phyloP scores from a whole-genome alignment of 768 basidiomycete genomes.

The Gymnopilus dilepis region DNA sequence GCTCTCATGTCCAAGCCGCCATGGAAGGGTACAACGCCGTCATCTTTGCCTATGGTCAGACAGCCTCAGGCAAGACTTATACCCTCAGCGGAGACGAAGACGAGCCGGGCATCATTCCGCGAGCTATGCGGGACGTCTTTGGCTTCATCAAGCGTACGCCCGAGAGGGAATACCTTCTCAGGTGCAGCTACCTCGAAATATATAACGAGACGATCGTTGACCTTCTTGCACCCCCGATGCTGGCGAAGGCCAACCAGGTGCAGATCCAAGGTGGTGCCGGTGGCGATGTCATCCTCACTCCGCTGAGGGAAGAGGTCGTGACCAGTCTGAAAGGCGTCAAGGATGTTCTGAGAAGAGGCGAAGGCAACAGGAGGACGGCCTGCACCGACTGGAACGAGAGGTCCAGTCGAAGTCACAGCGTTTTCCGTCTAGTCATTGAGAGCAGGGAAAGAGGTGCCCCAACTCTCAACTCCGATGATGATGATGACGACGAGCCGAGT shows the following conservation, averaged over 20 bases:
- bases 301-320: conserved; percentile 92
- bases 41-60: conserved; percentile 94
- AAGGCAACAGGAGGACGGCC: conserved; percentile 87
- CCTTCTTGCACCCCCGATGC: conserved; percentile 74
- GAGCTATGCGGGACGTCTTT: conserved; percentile 93
- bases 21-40: conserved; percentile 98
- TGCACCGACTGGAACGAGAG: conserved; percentile 99
- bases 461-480: conserved; percentile 34
- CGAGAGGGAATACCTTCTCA: conserved; percentile 87
- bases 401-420: conserved; percentile 92
- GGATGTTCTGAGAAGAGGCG: conserved; percentile 85
- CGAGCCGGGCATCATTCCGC: conserved; percentile 94
- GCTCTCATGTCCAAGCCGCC: conserved; percentile 83
- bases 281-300: conserved; percentile 67
- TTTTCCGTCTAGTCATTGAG: conserved; percentile 93
- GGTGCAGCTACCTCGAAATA: conserved; percentile 96
- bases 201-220: conserved; percentile 94
- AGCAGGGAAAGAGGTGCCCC: conserved; percentile 67
- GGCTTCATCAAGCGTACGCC: conserved; percentile 78
- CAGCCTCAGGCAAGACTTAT: conserved; percentile 67
- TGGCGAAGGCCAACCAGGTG: conserved; percentile 61
- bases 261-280: conserved; percentile 75
- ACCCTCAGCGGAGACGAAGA: conserved; percentile 75
- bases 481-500: conserved; percentile 44
- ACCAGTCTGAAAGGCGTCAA: conserved; percentile 86